Base-by-base conservation (phyloP, 192 early-diverging fungal genomes). In the Coemansia sp. region DNA sequence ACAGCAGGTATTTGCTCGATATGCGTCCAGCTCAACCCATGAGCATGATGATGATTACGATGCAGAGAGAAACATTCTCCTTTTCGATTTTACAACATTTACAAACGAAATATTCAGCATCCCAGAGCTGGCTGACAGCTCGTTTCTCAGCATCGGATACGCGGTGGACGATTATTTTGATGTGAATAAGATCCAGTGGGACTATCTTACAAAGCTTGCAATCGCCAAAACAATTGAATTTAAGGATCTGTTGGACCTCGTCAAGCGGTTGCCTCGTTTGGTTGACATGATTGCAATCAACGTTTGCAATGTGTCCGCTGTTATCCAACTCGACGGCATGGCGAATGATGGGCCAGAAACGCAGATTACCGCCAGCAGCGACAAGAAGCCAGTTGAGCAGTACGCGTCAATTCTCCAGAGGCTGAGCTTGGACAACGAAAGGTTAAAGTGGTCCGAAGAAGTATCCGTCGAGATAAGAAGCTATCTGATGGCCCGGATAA, bases 91-190 rank as follows among this genome's bases (percentile, higher is more conserved):
- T 19, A 33, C 23, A 13, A 57, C 29, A 35, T 57, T 57, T 57
- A 57, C 55, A 3, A 57, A 57, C 34, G 55, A 57, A 36, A 36
- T 57, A 57, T 25, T 57, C 5, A n/a, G 55, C 17, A 57, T 57
- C n/a, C 55, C 55, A n/a, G 34, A 36, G 9, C 9, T 57, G 55
- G 55, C 55, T 5, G 55, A 57, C 9, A 10, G 9, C n/a, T 57
- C 55, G 34, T 36, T 35, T 17, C 55, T 57, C 34, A 14, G 29
- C n/a, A 33, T 57, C 9, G 55, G 55, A 9, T 34, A 57, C 34
- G 34, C 34, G 3, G 33, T n/a, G 34, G 34, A 36, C 11, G 11
- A 57, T n/a, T 57, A 57, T 36, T 14, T 57, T 20, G 55, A 57
- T 17, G 23, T 57, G 34, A 25, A 57, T 36, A 57, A 25, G 34